A percentile compares a stretch with the other conserved stretches of the same genome.
Conservation (phyloP, 768 basidiomycete genomes). For the Kwoniella shandongensis region DNA sequence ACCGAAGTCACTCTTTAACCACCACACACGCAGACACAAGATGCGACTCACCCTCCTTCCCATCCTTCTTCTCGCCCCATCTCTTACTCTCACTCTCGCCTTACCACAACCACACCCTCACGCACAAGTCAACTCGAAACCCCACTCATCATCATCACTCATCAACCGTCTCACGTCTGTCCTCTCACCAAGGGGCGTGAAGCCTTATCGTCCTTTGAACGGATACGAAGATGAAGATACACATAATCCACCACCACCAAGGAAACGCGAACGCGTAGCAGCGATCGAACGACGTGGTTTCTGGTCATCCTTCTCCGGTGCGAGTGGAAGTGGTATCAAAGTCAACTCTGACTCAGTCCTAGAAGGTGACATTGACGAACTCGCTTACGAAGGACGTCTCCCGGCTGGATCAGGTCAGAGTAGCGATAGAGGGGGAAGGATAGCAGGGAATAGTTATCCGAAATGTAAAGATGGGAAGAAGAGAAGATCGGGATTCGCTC, state of each 20-base stretch:
- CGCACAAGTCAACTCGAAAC: not conserved
- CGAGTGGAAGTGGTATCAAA: too few species aligned
- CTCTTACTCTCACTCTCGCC: not conserved
- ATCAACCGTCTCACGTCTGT: conserved; percentile 4
- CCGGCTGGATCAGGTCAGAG: too few species aligned
- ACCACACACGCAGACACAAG: not conserved
- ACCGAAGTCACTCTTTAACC: not conserved
- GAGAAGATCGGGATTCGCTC: conserved; percentile 30
- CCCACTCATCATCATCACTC: conserved; percentile 1
- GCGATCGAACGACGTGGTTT: not conserved
- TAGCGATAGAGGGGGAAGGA: too few species aligned
- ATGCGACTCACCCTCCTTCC: conserved; percentile 15
- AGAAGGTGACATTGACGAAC: not conserved
- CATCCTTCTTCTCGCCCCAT: conserved; percentile 1
- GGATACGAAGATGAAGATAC: conserved; percentile 1
- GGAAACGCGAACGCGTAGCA: not conserved
- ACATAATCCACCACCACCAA: not conserved
- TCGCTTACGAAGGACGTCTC: too few species aligned
- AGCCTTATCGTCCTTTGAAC: not conserved
- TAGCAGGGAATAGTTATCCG: too few species aligned
- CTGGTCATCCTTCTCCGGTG: not conserved
- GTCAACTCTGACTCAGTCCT: too few species aligned
- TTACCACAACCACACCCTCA: too few species aligned
- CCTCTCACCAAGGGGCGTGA: not conserved
- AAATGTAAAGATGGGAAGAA: not conserved